Conservation (phyloP, 768 basidiomycete genomes). For the Phaffia australis region DNA sequence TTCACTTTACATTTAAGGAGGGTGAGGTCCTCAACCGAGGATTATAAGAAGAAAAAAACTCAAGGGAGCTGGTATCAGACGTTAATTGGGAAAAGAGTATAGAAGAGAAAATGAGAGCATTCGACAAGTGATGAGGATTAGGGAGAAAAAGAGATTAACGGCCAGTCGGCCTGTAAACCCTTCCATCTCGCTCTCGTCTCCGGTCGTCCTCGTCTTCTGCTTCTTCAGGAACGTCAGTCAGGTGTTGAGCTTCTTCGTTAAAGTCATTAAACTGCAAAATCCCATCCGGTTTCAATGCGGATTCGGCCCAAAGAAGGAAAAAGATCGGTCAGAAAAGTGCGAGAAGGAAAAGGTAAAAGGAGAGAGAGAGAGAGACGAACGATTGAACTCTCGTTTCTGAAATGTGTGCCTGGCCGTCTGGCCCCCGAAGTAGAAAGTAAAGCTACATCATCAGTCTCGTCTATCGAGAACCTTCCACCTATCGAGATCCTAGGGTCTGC, state of each 20-base stretch:
- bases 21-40: too few species aligned
- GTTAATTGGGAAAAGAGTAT: too few species aligned
- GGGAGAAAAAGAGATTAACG: too few species aligned
- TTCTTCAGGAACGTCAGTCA: conserved; percentile 56
- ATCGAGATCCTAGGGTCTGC: conserved; percentile 61
- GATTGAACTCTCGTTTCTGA: conserved; percentile 47
- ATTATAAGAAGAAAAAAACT: too few species aligned
- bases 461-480: conserved; percentile 67
- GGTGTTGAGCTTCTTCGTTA: conserved; percentile 49
- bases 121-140: too few species aligned
- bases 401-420: conserved; percentile 55
- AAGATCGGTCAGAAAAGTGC: background rate
- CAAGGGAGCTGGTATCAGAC: too few species aligned
- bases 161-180: background rate
- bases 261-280: conserved; percentile 65
- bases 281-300: background rate
- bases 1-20: too few species aligned
- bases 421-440: conserved; percentile 31
- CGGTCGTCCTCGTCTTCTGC: conserved; percentile 48
- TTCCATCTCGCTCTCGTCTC: background rate
- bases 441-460: conserved; percentile 37
- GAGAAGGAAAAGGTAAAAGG: background rate
- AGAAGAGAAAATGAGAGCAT: too few species aligned
- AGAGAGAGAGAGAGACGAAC: conserved; percentile 7
- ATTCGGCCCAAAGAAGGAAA: background rate